Base-by-base conservation (phyloP, 495 filamentous ascomycete species). In the Rhypophila decipiens region DNA sequence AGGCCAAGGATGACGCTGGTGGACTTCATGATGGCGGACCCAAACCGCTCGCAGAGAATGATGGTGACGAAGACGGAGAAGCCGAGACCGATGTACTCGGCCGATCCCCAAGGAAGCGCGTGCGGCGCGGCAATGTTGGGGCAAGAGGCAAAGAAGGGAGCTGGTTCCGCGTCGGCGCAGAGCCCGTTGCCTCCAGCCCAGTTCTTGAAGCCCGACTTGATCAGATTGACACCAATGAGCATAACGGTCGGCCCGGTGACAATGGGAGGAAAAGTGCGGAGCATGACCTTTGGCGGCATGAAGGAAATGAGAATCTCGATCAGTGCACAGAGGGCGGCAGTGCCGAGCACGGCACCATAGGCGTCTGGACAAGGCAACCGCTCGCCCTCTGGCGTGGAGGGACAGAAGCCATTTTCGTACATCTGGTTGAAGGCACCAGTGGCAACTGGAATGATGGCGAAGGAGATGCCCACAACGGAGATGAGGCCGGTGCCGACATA, bases 1-100 rank as follows among this genome's bases (percentile, higher is more conserved):
- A 95, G 76, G 21, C 89, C 90, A 38, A 91, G 68, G 37, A 94
- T 77, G 41, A 96, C 88, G 49, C 80, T 78, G 41, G 83, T 89
- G 38, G 70, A 69, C 47, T 79, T 75, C 76, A 76, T 77, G 43
- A 77, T 73, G 0, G 87, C 88, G 7, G 82, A 80, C 9, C 90
- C 90, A 36, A 84, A 85, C 56, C 93, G 96, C 71, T 96, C 91
- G 39, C 78, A 75, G 21, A 98, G 73, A 20, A 89, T 87, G 18
- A 87, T 94, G 21, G 87, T 88, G n/a, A 89, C 49, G 61, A 95
- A 96, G 34, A 94, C 90, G 20, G 82, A 79, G 70, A 96, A 95
- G 1, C 90, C 90, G 1, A 96, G 79, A 3, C 90, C 38, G 39
- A 96, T 84, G 60, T 88, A 94, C 63, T 95, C 80, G 11, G 89